Conservation (phyloP, 805 yeast genomes). For the Wickerhamomyces bovis region DNA sequence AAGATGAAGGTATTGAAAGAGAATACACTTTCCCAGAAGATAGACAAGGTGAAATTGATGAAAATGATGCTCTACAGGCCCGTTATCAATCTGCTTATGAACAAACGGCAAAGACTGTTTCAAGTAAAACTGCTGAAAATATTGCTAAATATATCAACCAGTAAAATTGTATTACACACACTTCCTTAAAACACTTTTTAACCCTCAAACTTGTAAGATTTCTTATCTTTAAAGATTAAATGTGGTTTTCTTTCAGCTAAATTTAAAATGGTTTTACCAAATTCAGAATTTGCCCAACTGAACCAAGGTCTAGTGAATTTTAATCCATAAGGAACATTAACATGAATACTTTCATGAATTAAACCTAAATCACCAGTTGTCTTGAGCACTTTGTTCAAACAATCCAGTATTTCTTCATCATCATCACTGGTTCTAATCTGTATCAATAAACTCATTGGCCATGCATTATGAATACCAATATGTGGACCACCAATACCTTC, state of each 20-base stretch:
- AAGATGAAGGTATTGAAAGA: conserved; percentile 51
- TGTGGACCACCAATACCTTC: conserved; percentile 91
- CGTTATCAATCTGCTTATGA: conserved; percentile 73
- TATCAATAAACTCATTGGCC: conserved; percentile 86
- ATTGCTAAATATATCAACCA: conserved; percentile 61
- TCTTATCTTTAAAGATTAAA: conserved; percentile 49
- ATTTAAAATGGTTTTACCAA: conserved; percentile 79
- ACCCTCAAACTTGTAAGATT: conserved; percentile 6
- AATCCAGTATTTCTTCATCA: conserved; percentile 56
- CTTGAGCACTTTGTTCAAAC: conserved; percentile 44
- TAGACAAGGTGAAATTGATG: conserved; percentile 53
- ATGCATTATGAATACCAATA: conserved; percentile 70
- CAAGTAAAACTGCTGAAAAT: conserved; percentile 63
- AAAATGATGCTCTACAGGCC: conserved; percentile 46
- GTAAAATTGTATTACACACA: conserved; percentile 4
- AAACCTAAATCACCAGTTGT: conserved; percentile 73
- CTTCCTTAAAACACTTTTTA: not conserved
- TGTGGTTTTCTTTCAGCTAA: conserved; percentile 70
- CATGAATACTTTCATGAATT: conserved; percentile 78
- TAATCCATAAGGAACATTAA: conserved; percentile 40
- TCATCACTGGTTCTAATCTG: conserved; percentile 69
- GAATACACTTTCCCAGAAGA: conserved; percentile 70
- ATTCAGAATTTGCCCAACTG: conserved; percentile 91
- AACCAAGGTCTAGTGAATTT: conserved; percentile 84
- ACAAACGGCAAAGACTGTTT: conserved; percentile 50